Evolutionary conservation across 2,329 filamentous ascomycete species (phyloP), one percentile per base, ranked within the genome.

Genomic region (Pseudogymnoascus sp.): DNA sequence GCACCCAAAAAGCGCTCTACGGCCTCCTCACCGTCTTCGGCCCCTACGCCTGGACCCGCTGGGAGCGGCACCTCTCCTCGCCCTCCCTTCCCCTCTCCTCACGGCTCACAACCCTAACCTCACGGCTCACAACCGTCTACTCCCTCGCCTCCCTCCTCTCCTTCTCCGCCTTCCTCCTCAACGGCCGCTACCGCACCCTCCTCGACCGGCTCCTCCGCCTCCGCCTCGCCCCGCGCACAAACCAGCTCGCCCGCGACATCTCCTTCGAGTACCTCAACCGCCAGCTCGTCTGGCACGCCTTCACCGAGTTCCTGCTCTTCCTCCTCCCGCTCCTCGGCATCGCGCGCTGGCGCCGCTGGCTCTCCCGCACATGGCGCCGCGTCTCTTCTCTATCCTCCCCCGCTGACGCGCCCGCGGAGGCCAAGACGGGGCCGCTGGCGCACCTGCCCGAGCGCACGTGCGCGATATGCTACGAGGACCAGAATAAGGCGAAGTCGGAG

Each of bases 201-300:
- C 84, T 96, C 62, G 95, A 99, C 74, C 86, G 95, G 63, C 74
- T 95, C 10, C 79, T 99, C 63, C 84, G 90, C 64, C 87, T 99
- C 75, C 87, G 93, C 63, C 84, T 99, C 50, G 89, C 91, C 3
- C 89, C 95, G 7, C 89, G 90, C 4, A 93, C 89, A 2, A 91
- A 85, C 71, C 90, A 96, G 73, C 89, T 96, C 67, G 91, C 86
- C 73, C 84, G 93, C 33, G 92, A 97, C 76, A 93, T 99, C 26
- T 96, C 91, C 1, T 97, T 99, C 73, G 95, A 99, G 77, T 97
- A 97, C 72, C 84, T 97, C 60, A 99, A 99, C 75, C 87, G 95
- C 59, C 95, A 99, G 77, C 85, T 99, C 10, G 95, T 99, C 38
- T 99, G 95, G 95, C 95, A 99, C 76, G 95, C 95, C n/a, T 96